Evolutionary conservation across 2,329 filamentous ascomycete species (phyloP).

Genomic region (Talaromyces sp.): DNA sequence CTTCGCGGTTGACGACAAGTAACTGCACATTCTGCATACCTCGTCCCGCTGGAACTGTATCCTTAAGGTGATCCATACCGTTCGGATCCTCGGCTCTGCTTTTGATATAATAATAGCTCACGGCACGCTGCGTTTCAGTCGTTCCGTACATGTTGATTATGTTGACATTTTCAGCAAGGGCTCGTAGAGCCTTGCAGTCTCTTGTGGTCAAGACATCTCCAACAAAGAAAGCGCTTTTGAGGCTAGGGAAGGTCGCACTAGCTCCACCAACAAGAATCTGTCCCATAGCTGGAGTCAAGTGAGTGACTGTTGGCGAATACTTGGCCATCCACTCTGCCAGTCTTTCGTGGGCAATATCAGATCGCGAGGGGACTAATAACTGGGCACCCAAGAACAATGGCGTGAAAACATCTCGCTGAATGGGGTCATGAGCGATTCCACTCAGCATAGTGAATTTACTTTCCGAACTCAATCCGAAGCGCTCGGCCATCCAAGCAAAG

Average conservation of each 20-base stretch:
- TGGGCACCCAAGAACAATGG: conserved; percentile 81
- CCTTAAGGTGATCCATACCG: conserved; percentile 56
- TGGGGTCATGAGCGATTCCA: conserved; percentile 67
- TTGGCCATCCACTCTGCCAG: conserved; percentile 84
- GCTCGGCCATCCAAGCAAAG: conserved; percentile 88
- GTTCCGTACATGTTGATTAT: conserved; percentile 88
- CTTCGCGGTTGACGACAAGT: conserved; percentile 69
- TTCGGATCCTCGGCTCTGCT: conserved; percentile 51
- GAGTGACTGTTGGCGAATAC: conserved; percentile 69
- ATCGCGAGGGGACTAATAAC: conserved; percentile 69
- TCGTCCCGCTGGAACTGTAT: conserved; percentile 75
- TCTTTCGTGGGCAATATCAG: conserved; percentile 80
- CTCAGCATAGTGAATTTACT: conserved; percentile 76
- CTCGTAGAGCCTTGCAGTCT: conserved; percentile 72
- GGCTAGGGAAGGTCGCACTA: conserved; percentile 65
- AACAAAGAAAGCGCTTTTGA: conserved; percentile 83
- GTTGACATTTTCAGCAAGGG: conserved; percentile 66
- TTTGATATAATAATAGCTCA: conserved; percentile 77
- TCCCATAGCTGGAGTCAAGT: conserved; percentile 89
- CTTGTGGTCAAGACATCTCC: conserved; percentile 82
- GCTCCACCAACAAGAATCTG: conserved; percentile 88
- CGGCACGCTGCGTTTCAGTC: conserved; percentile 75
- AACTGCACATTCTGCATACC: conserved; percentile 90
- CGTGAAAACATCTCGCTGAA: conserved; percentile 72
- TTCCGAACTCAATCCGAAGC: conserved; percentile 66